These are phyloP conservation scores for Pachysandra terminalis DNA, from an alignment of 164 flowering plant genomes.

Conservation along the genomic window DNA sequence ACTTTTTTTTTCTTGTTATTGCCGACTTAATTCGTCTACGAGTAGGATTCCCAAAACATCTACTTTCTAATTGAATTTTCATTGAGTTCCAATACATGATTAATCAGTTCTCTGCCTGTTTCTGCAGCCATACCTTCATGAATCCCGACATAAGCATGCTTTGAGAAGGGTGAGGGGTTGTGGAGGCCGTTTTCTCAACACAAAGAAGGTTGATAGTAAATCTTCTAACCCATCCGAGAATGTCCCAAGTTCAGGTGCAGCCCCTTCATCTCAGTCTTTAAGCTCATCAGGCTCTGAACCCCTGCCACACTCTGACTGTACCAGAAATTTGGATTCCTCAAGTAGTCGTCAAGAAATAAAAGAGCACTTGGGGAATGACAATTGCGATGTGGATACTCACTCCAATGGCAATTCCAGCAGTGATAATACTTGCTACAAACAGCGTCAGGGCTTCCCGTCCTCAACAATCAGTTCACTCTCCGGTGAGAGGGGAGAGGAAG, in stretches of 20 bases:
- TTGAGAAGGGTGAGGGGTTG: conserved; percentile 76
- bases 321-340: conserved; percentile 32
- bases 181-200: conserved; percentile 83
- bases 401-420: conserved; percentile 24
- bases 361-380: conserved; percentile 12
- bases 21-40: too few relatives aligned
- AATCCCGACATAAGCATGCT: conserved; percentile 93
- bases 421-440: conserved; percentile 29
- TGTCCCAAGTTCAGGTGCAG: conserved; percentile 24
- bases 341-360: conserved; percentile 28
- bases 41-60: too few relatives aligned
- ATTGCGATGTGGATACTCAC: conserved; percentile 14
- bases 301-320: conserved; percentile 19
- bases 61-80: too few relatives aligned
- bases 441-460: conserved; percentile 25
- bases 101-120: neutral
- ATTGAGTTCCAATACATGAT: too few relatives aligned
- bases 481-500: conserved; percentile 40
- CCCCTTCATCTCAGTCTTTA: conserved; percentile 24
- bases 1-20: too few relatives aligned
- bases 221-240: conserved; percentile 25
- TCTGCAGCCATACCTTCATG: conserved; percentile 90
- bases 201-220: conserved; percentile 53
- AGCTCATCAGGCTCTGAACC: conserved; percentile 51
- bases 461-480: conserved; percentile 26